A percentile compares a stretch with the other conserved stretches of the same genome.
These are phyloP conservation scores for Komagataella populi DNA, from an alignment of 805 yeast species.

Conservation along the genomic window DNA sequence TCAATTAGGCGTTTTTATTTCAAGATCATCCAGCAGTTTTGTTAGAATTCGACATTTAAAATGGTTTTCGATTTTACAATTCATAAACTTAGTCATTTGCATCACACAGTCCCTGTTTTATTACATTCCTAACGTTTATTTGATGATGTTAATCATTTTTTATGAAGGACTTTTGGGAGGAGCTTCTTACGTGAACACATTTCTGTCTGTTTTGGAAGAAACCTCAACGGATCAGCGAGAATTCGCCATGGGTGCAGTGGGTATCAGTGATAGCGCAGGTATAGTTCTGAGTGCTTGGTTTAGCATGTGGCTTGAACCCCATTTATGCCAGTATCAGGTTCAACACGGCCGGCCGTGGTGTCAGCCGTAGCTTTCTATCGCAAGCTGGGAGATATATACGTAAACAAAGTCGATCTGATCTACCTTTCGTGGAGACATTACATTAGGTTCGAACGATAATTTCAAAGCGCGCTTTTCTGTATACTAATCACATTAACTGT, in stretches of 20 bases:
- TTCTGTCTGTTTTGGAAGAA: slow-evolving; percentile 57
- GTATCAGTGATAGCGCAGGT: slow-evolving; percentile 77
- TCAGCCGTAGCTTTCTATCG: slow-evolving; percentile 17
- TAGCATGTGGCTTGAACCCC: slow-evolving; percentile 63
- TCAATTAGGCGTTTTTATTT: slow-evolving; percentile 85
- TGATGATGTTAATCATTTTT: slow-evolving; percentile 48
- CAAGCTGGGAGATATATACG: not conserved
- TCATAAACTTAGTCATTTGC: slow-evolving; percentile 43
- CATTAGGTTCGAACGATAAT: no score
- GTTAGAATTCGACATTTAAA: slow-evolving; percentile 47
- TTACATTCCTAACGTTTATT: slow-evolving; percentile 45
- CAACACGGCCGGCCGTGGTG: slow-evolving; percentile 75
- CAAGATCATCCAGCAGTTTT: slow-evolving; percentile 69
- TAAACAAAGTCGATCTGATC: not conserved
- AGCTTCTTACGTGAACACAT: slow-evolving; percentile 80
- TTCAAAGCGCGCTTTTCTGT: no score
- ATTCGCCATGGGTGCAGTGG: slow-evolving; percentile 73
- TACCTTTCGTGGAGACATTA: no score
- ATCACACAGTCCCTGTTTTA: slow-evolving; percentile 51
- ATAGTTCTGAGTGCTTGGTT: slow-evolving; percentile 68
- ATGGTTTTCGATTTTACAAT: slow-evolving; percentile 53
- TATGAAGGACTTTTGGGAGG: slow-evolving; percentile 93
- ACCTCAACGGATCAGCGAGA: slow-evolving; percentile 41
- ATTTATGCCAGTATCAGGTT: slow-evolving; percentile 61
- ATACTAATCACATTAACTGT: no score